phyloP scores from a whole-genome alignment of 176 grass and related monocot species.

The Eragrostis curvula region DNA sequence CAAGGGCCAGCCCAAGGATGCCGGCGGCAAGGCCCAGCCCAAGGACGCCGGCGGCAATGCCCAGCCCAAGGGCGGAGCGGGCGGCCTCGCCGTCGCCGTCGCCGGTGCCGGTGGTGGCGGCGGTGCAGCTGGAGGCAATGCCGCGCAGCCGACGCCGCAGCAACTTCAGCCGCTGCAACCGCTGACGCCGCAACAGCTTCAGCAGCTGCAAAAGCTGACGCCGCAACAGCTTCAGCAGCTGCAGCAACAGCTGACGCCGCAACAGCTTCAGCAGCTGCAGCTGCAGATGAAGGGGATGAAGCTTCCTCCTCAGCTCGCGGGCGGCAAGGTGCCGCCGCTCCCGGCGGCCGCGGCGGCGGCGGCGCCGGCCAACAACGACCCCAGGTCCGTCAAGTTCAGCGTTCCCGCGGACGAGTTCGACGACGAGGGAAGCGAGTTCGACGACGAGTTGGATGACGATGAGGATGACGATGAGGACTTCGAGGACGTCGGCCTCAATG shows the following conservation, averaged over 20 bases:
- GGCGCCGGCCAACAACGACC: slow-evolving; percentile 43
- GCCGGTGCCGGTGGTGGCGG: slow-evolving; percentile 8
- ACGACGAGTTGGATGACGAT: slow-evolving; percentile 60
- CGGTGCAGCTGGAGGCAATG: slow-evolving; percentile 18
- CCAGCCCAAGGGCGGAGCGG: too few species aligned
- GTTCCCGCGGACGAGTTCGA: slow-evolving; percentile 51
- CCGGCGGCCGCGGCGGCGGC: background rate
- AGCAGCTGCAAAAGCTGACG: too few species aligned
- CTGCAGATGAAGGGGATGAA: slow-evolving; percentile 74
- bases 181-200: slow-evolving; percentile 34
- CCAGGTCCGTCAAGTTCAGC: slow-evolving; percentile 45
- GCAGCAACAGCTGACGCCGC: slow-evolving; percentile 41
- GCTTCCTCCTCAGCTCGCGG: slow-evolving; percentile 61
- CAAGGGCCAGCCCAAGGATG: slow-evolving; percentile 43
- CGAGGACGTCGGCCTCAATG: slow-evolving; percentile 57
- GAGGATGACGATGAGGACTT: slow-evolving; percentile 53
- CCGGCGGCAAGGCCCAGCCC: slow-evolving; percentile 28
- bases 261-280: slow-evolving; percentile 68
- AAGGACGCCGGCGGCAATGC: slow-evolving; percentile 36
- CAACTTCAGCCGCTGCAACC: background rate
- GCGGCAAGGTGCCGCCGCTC: slow-evolving; percentile 57
- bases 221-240: slow-evolving; percentile 4
- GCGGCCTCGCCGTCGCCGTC: too few species aligned
- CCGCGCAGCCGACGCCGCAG: slow-evolving; percentile 39
- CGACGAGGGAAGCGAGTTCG: slow-evolving; percentile 60